Conservation (phyloP, 306 rosid genomes). For the Datisca glomerata region DNA sequence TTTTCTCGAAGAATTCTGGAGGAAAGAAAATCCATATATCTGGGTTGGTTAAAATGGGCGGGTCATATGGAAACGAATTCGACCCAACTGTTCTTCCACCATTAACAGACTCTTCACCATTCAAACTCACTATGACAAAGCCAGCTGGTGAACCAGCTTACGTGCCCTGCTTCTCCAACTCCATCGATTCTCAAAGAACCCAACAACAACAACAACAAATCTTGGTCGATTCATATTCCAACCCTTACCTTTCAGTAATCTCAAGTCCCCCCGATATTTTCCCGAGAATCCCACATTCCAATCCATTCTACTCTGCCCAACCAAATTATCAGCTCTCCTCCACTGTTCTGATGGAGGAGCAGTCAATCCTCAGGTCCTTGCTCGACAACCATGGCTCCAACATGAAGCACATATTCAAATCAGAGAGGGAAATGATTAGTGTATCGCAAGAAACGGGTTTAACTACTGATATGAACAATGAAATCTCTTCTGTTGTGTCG, state of each 20-base stretch:
- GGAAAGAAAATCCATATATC: slow-evolving; percentile 69
- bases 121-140: slow-evolving; percentile 29
- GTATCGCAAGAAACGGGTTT: slow-evolving; percentile 52
- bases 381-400: slow-evolving; percentile 40
- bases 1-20: slow-evolving; percentile 62
- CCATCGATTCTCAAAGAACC: slow-evolving; percentile 46
- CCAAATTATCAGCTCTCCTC: slow-evolving; percentile 17
- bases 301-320: slow-evolving; percentile 24
- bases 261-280: slow-evolving; percentile 22
- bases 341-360: slow-evolving; percentile 38
- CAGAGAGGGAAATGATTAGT: slow-evolving; percentile 41
- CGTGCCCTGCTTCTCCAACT: slow-evolving; percentile 99
- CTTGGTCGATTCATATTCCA: slow-evolving; percentile 1
- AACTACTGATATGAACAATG: slow-evolving; percentile 41
- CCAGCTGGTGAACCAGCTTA: slow-evolving; percentile 28
- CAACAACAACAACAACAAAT: slow-evolving; percentile 32
- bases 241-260: slow-evolving; percentile 19
- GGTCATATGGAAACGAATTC: slow-evolving; percentile 26
- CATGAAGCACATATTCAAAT: slow-evolving; percentile 36
- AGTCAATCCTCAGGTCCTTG: slow-evolving; percentile 37
- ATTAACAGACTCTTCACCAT: slow-evolving; percentile 48
- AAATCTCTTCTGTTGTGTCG: slow-evolving; percentile 49
- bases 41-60: slow-evolving; percentile 38
- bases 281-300: slow-evolving; percentile 28
- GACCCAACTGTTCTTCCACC: slow-evolving; percentile 53